phyloP scores from a whole-genome alignment of 805 yeast genomes.

The Candida caryicola region DNA sequence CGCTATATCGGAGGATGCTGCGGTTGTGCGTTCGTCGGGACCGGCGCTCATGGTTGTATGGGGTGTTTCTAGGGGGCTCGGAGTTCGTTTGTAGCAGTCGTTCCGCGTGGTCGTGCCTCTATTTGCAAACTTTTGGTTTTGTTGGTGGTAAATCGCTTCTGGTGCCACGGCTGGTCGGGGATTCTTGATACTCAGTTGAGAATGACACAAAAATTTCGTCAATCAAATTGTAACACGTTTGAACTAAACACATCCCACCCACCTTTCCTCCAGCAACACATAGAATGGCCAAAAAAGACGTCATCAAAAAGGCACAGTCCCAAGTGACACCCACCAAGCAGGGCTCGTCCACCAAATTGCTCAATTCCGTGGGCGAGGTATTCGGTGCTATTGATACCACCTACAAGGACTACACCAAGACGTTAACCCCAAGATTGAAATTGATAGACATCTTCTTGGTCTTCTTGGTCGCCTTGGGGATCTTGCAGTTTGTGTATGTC shows the following conservation, averaged over 20 bases:
- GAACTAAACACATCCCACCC: background rate
- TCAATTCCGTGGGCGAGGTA: constrained; percentile 23
- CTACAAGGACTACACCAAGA: constrained; percentile 29
- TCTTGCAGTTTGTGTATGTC: constrained; percentile 76
- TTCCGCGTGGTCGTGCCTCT: too few species aligned
- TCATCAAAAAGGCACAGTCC: constrained; percentile 19
- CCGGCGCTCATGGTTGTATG: too few species aligned
- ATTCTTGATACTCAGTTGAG: too few species aligned
- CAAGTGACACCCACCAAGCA: constrained; percentile 10
- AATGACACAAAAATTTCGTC: background rate
- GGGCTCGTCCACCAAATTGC: constrained; percentile 4
- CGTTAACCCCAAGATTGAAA: constrained; percentile 48
- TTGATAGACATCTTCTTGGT: constrained; percentile 75
- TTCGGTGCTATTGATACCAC: constrained; percentile 31
- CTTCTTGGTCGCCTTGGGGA: constrained; percentile 72
- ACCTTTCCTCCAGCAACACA: background rate
- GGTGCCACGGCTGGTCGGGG: too few species aligned
- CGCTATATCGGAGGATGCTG: background rate
- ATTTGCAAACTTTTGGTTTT: too few species aligned
- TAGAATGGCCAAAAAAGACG: constrained; percentile 41
- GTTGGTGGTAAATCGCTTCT: too few species aligned
- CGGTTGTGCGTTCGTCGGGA: too few species aligned
- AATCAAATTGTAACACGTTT: background rate
- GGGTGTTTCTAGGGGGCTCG: too few species aligned
- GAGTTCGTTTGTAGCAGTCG: too few species aligned